Conservation (phyloP, 495 filamentous ascomycete species). For the Hyphodiscus hymeniophilus region DNA sequence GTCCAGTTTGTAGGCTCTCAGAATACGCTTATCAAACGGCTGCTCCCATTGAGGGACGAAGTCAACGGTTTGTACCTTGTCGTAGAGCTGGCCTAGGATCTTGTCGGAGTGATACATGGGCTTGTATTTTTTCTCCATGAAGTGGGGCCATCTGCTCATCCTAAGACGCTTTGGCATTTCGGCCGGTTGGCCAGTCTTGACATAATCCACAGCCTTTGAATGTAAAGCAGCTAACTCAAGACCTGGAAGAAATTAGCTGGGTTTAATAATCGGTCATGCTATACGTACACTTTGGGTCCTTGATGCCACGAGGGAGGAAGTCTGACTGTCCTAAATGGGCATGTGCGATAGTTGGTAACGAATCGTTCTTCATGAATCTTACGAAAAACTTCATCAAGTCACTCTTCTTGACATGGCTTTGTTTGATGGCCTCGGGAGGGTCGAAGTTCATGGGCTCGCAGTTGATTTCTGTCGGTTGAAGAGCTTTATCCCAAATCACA, state of each 20-base stretch:
- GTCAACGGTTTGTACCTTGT: constrained; percentile 46
- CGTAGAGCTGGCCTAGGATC: constrained; percentile 78
- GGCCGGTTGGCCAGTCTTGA: constrained; percentile 78
- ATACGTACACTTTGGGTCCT: constrained; percentile 52
- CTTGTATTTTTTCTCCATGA: constrained; percentile 68
- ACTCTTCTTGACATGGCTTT: constrained; percentile 51
- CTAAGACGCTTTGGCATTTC: constrained; percentile 52
- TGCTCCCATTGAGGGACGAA: constrained; percentile 62
- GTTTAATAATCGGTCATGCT: not conserved
- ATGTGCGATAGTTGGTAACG: constrained; percentile 68
- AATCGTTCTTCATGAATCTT: constrained; percentile 87
- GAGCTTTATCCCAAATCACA: constrained; percentile 79
- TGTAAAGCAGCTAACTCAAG: constrained; percentile 71
- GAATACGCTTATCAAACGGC: constrained; percentile 71
- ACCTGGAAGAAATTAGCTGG: constrained; percentile 26
- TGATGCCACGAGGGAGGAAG: constrained; percentile 48
- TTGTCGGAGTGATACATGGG: constrained; percentile 56
- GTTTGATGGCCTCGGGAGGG: constrained; percentile 33
- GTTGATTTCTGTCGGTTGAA: constrained; percentile 65
- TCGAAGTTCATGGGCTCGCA: constrained; percentile 66
- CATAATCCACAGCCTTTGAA: constrained; percentile 87
- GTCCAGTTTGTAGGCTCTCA: constrained; percentile 50
- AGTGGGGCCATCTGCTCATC: constrained; percentile 69
- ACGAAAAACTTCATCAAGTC: constrained; percentile 84
- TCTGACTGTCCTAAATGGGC: constrained; percentile 81